phyloP scores from a whole-genome alignment of 2,329 filamentous ascomycete species.

The Sphaerulina musiva region DNA sequence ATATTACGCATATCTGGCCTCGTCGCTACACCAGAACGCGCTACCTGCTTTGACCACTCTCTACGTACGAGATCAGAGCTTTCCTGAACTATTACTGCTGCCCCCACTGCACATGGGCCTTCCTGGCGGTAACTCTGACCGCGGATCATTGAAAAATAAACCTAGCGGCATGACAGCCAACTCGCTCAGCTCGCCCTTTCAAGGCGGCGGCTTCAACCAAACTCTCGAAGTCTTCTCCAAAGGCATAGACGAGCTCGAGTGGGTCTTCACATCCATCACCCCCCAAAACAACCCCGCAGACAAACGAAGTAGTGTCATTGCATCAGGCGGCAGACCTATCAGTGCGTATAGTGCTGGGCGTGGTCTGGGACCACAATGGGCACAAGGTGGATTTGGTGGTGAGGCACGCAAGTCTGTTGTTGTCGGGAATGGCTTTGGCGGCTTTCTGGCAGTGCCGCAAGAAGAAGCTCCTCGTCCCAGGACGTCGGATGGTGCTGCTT shows the following conservation, averaged over 20 bases:
- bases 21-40: constrained; percentile 69
- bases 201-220: constrained; percentile 43
- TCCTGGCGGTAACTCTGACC: constrained; percentile 30
- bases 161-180: constrained; percentile 16
- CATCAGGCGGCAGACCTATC: constrained; percentile 38
- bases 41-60: constrained; percentile 68
- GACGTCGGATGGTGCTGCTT: constrained; percentile 23
- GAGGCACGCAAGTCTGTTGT: constrained; percentile 55
- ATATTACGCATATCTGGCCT: constrained; percentile 81
- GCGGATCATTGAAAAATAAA: neutral
- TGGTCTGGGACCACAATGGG: constrained; percentile 50
- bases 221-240: constrained; percentile 59
- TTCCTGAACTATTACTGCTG: constrained; percentile 72
- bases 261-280: constrained; percentile 58
- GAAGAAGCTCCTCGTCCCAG: constrained; percentile 39
- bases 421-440: constrained; percentile 62
- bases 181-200: constrained; percentile 20
- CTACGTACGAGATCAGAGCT: constrained; percentile 78
- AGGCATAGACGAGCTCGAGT: constrained; percentile 60
- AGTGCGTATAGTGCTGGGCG: constrained; percentile 42
- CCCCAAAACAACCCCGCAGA: constrained; percentile 40
- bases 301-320: constrained; percentile 25
- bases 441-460: constrained; percentile 57
- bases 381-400: constrained; percentile 41
- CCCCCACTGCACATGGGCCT: constrained; percentile 57